Evolutionary conservation across 768 basidiomycete genomes (phyloP), one percentile per base, ranked within the genome.

Genomic region (Pleurotus giganteus): DNA sequence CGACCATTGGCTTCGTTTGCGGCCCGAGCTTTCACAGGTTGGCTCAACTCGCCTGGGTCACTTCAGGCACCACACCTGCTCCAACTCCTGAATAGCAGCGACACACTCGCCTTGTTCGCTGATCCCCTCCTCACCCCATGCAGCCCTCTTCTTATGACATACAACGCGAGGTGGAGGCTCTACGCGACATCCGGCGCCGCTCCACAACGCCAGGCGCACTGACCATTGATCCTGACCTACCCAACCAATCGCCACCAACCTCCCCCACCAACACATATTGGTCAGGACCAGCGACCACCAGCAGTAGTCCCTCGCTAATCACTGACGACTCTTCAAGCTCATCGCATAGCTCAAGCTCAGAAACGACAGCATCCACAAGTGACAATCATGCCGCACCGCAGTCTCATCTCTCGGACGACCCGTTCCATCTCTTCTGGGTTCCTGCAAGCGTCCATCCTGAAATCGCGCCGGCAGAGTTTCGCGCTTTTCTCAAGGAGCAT

Each of bases 381-480:
- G 74, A 70, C 54, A 66, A 64, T 61, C 66, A 69, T 3, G 42
- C 46, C 46, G 54, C 55, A 47, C 28, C 54, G 17, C 52, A 59
- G 4, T 32, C 58, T 42, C 73, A 68, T 44, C 72, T 70, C 65
- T 68, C 79, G 34, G 86, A 91, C 62, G 91, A 96, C 73, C 88
- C 91, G 2, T 86, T 87, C 63, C 89, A 93, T 70, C 83, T 98
- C 60, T 98, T 98, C 79, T 99, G 97, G 97, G 94, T 99, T 26
- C 97, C 97, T 51, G 97, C 97, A 13, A 84, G 88, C 55, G 77
- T 98, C 31, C 97, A 98, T 68, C 97, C 97, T 27, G 97, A 99
- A 75, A 91, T 99, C 65, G 96, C 95, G 0, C 97, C 97, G 21
- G 89, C 86, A 44, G 94, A 98, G 70, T 99, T 99, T 70, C 84